Evolutionary conservation across 257 asterid species (phyloP).

Genomic region (Misopates orontium): DNA sequence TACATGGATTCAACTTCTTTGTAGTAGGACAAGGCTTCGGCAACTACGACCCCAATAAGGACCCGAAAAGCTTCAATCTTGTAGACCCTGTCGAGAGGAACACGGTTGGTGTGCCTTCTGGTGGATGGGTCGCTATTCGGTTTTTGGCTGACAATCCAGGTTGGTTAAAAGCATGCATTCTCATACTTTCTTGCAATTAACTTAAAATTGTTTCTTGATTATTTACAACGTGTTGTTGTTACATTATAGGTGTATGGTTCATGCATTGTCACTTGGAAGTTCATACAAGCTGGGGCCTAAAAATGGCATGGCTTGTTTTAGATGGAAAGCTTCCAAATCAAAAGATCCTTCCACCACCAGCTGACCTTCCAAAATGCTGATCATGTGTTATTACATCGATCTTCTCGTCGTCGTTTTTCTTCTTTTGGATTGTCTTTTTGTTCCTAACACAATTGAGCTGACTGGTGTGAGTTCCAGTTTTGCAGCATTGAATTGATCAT

Average conservation of each 20-base stretch:
- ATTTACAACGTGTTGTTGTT: conserved; percentile 4
- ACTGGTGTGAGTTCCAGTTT: conserved; percentile 21
- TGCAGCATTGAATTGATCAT: neutral
- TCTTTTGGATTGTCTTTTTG: neutral
- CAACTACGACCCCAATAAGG: conserved; percentile 42
- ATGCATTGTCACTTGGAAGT: conserved; percentile 64
- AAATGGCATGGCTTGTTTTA: conserved; percentile 68
- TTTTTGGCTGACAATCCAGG: conserved; percentile 74
- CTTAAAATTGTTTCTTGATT: neutral
- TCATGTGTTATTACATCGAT: neutral
- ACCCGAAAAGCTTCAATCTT: conserved; percentile 53
- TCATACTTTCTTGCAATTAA: neutral
- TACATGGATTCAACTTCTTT: conserved; percentile 72
- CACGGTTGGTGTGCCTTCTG: conserved; percentile 62
- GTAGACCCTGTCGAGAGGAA: conserved; percentile 68
- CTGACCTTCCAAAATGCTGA: conserved; percentile 64
- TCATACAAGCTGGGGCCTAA: conserved; percentile 63
- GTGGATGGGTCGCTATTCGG: conserved; percentile 71
- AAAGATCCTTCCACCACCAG: conserved; percentile 60
- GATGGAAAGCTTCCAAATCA: conserved; percentile 62
- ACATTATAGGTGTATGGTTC: conserved; percentile 60
- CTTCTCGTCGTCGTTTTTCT: neutral
- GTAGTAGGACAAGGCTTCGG: conserved; percentile 66
- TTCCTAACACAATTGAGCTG: conserved; percentile 12
- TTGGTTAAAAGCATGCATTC: conserved; percentile 7